Percentiles rank a stretch among this genome's conserved stretches.
These are phyloP conservation scores for Mycotypha africana DNA, from an alignment of 371 early-diverging fungal species.

Conservation along the genomic window DNA sequence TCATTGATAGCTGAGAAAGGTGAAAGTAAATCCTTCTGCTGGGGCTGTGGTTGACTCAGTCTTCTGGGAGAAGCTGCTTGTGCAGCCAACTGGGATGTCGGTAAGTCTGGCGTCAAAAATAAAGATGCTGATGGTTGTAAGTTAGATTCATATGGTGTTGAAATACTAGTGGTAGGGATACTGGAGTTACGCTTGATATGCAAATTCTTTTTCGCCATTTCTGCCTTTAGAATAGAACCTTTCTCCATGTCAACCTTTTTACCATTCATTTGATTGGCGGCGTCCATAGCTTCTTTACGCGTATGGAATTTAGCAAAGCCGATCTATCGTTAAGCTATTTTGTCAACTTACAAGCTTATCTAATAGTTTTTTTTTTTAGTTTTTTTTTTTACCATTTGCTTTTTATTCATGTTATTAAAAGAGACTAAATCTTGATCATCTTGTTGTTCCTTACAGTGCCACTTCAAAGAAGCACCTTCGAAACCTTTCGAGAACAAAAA, in stretches of 20 bases:
- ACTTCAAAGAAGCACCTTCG: conserved; percentile 91
- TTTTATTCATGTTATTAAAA: conserved; percentile 32
- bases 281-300: conserved; percentile 33
- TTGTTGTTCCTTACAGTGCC: conserved; percentile 61
- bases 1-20: conserved; percentile 15
- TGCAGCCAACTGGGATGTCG: neutral
- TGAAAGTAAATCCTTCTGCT: conserved; percentile 19
- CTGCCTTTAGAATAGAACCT: conserved; percentile 32
- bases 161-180: conserved; percentile 1
- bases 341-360: neutral
- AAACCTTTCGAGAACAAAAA: conserved; percentile 94
- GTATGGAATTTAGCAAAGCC: conserved; percentile 40
- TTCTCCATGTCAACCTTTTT: conserved; percentile 34
- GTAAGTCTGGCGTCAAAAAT: neutral
- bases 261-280: conserved; percentile 29
- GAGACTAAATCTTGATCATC: conserved; percentile 14
- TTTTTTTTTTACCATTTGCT: conserved; percentile 78
- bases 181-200: conserved; percentile 30
- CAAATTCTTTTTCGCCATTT: conserved; percentile 48
- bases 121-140: neutral
- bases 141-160: too few relatives aligned
- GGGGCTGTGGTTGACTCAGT: conserved; percentile 20
- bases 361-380: neutral
- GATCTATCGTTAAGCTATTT: conserved; percentile 17
- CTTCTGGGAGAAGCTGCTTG: conserved; percentile 7